Evolutionary conservation across 2,329 filamentous ascomycete species (phyloP), one percentile per base, ranked within the genome.

Genomic region (Elsinoe australis): DNA sequence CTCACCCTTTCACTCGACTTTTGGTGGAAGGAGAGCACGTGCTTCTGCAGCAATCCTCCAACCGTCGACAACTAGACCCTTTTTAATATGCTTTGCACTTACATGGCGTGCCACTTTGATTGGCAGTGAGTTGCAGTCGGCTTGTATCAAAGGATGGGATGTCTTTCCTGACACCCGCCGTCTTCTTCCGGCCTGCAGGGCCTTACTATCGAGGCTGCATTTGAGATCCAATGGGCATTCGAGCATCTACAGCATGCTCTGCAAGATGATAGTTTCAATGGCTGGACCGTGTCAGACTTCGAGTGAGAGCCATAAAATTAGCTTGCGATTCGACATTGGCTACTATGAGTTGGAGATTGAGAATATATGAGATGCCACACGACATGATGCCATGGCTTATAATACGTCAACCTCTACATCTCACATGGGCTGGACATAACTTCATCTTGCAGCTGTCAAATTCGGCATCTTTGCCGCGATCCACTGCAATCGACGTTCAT

Each of bases 1-100:
- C 38, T 24, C 38, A 17, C n/a, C 26, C 19, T 7, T 19, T 33
- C 18, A 24, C 31, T 7, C 7, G n/a, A 19, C 26, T n/a, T 45
- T 15, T 45, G 41, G n/a, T 21, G 28, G 44, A 18, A 47, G 29
- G 29, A 47, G 44, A 47, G 44, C 44, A 47, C 44, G 44, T 47
- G 44, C 44, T 35, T 22, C 14, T 47, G 24, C 44, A 47, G 24
- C 28, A 34, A 29, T 29, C 29, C 14, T n/a, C 19, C 18, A 26
- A 33, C 19, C 44, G 44, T 33, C 17, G 24, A 47, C 21, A 41
- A 12, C 14, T 12, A 14, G 36, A 41, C 36, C 36, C 36, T 41
- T 26, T 12, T 41, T 14, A 12, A 41, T 24, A 41, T 41, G 36
- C 36, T 41, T 28, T 41, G 8, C 21, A 41, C 21, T 1, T 28